Percentiles rank a stretch among this genome's conserved stretches.
Conservation (phyloP, 352 stramenopile genomes). For the Globisporangium carolinianum region DNA sequence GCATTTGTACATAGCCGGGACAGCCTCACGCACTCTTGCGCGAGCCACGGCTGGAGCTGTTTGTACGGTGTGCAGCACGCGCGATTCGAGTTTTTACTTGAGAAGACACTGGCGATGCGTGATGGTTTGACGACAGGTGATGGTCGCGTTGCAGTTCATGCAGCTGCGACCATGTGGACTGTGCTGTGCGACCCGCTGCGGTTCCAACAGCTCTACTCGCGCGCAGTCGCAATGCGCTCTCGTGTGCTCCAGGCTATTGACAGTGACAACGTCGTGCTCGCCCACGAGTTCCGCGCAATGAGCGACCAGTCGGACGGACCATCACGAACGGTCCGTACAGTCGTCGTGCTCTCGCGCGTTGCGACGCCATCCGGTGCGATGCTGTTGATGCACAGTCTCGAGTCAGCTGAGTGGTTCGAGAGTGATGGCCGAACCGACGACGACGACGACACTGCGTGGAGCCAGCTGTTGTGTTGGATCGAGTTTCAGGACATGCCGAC, state of each 20-base stretch:
- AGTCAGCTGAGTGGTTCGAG: background rate
- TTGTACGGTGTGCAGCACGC: background rate
- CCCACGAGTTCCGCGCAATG: slow-evolving; percentile 12
- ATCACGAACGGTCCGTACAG: background rate
- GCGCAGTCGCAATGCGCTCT: slow-evolving; percentile 6
- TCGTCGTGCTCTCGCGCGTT: slow-evolving; percentile 8
- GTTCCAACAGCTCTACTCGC: slow-evolving; percentile 3
- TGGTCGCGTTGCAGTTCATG: background rate
- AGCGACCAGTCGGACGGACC: background rate
- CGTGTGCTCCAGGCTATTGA: slow-evolving; percentile 9
- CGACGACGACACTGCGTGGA: slow-evolving; percentile 4
- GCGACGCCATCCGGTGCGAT: background rate
- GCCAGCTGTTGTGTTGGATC: slow-evolving; percentile 9
- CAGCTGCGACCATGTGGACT: slow-evolving; percentile 1
- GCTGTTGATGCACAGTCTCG: slow-evolving; percentile 4
- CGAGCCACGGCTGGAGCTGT: slow-evolving; percentile 5
- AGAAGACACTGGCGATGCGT: background rate
- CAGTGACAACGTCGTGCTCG: slow-evolving; percentile 9
- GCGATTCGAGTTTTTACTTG: slow-evolving; percentile 5
- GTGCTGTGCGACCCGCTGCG: slow-evolving; percentile 1
- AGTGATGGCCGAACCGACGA: background rate
- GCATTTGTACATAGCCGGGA: background rate
- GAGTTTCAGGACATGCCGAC: slow-evolving; percentile 6
- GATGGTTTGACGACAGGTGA: too few species aligned
- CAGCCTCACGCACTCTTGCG: background rate